Conservation (phyloP, 2,329 filamentous ascomycete species). For the Aspergillus floridensis region DNA sequence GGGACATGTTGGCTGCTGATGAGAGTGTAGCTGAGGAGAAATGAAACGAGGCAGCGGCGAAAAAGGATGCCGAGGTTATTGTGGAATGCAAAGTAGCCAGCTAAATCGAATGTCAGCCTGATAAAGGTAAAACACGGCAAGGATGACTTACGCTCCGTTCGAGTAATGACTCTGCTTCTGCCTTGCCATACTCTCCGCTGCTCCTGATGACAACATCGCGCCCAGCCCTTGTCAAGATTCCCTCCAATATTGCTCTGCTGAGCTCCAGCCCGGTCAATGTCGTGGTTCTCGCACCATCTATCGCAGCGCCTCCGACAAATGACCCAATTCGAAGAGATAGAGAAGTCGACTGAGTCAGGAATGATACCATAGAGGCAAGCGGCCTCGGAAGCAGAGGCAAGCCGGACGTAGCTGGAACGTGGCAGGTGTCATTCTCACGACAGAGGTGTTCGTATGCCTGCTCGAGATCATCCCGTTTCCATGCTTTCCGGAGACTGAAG, state of each 20-base stretch:
- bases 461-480: constrained; percentile 12
- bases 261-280: constrained; percentile 47
- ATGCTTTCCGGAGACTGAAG: constrained; percentile 15
- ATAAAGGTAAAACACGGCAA: constrained; percentile 1
- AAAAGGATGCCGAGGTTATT: constrained; percentile 48
- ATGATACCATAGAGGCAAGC: constrained; percentile 45
- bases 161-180: constrained; percentile 45
- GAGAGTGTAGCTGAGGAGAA: constrained; percentile 45
- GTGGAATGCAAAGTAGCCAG: constrained; percentile 44
- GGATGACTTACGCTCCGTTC: constrained; percentile 44
- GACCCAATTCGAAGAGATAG: constrained; percentile 45
- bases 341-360: constrained; percentile 46
- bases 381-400: constrained; percentile 43
- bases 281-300: constrained; percentile 45
- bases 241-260: constrained; percentile 46
- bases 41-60: constrained; percentile 47
- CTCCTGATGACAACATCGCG: constrained; percentile 44
- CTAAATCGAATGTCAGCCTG: constrained; percentile 27
- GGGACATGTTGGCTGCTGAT: constrained; percentile 43
- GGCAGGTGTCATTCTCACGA: constrained; percentile 15
- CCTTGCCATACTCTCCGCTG: constrained; percentile 48
- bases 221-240: constrained; percentile 44
- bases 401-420: constrained; percentile 30
- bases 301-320: constrained; percentile 43
- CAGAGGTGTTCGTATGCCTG: constrained; percentile 3